phyloP scores from a whole-genome alignment of 331 rosid genomes.

The Prunus yedoensis region DNA sequence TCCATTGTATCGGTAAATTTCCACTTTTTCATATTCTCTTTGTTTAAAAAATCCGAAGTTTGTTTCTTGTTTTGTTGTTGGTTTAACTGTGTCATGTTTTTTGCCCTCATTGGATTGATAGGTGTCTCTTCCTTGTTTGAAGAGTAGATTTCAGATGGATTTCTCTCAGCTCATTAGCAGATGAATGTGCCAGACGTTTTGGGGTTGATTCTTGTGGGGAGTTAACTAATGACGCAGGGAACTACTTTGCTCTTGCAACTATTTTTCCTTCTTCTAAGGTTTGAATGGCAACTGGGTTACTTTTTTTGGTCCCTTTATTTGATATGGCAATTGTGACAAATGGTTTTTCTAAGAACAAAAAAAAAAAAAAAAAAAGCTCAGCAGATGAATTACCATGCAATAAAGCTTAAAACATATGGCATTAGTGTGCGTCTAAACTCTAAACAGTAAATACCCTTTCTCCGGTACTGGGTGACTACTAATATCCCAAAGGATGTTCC shows the following conservation, averaged over 20 bases:
- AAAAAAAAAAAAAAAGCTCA: background rate
- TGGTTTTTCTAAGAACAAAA: background rate
- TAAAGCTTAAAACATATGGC: background rate
- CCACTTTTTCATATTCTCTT: background rate
- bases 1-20: slow-evolving; percentile 69
- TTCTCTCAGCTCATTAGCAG: slow-evolving; percentile 65
- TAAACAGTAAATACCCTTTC: background rate
- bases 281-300: slow-evolving; percentile 18
- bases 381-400: slow-evolving; percentile 2
- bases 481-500: background rate
- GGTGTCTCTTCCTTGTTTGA: slow-evolving; percentile 58
- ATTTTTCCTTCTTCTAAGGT: slow-evolving; percentile 77
- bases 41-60: too few relatives aligned
- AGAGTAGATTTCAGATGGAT: slow-evolving; percentile 29
- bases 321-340: background rate
- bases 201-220: slow-evolving; percentile 37
- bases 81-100: background rate
- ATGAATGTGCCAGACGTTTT: slow-evolving; percentile 47
- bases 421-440: background rate
- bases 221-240: slow-evolving; percentile 43
- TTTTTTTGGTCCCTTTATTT: background rate
- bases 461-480: background rate
- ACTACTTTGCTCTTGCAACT: slow-evolving; percentile 71
- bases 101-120: slow-evolving; percentile 28
- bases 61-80: background rate